phyloP scores from a whole-genome alignment of 2,329 filamentous ascomycete species.

The Ascochyta koolunga region DNA sequence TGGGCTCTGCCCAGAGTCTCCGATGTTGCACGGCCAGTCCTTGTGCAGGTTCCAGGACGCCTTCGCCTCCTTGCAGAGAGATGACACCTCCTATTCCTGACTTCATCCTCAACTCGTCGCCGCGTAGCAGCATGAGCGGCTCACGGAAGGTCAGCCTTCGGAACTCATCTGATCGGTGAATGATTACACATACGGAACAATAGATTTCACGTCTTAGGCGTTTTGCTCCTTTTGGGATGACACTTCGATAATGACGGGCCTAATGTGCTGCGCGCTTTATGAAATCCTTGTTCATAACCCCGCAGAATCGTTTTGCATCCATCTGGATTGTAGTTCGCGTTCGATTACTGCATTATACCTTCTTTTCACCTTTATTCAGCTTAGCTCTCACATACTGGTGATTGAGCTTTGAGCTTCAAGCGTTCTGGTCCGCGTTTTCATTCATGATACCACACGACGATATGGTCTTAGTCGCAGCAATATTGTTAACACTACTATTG shows the following conservation, averaged over 20 bases:
- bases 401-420: constrained; percentile 17
- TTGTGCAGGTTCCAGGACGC: constrained; percentile 33
- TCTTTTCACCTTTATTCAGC: constrained; percentile 3
- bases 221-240: constrained; percentile 1
- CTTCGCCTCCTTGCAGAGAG: constrained; percentile 44
- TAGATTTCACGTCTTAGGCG: not conserved
- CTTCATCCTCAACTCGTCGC: constrained; percentile 51
- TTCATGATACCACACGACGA: constrained; percentile 17
- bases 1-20: constrained; percentile 33
- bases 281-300: constrained; percentile 2
- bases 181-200: not conserved
- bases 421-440: constrained; percentile 16
- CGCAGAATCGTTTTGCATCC: not conserved
- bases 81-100: constrained; percentile 53
- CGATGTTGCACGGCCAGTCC: constrained; percentile 29
- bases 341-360: constrained; percentile 11
- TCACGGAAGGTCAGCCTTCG: constrained; percentile 39
- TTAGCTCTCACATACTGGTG: constrained; percentile 12
- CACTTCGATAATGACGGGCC: constrained; percentile 12
- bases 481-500: constrained; percentile 11
- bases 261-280: constrained; percentile 3
- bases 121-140: constrained; percentile 46
- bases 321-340: not conserved
- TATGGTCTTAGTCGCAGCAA: constrained; percentile 5
- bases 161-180: constrained; percentile 28